Evolutionary conservation across 2,329 filamentous ascomycete species (phyloP).

Genomic region (Zalaria sp.): DNA sequence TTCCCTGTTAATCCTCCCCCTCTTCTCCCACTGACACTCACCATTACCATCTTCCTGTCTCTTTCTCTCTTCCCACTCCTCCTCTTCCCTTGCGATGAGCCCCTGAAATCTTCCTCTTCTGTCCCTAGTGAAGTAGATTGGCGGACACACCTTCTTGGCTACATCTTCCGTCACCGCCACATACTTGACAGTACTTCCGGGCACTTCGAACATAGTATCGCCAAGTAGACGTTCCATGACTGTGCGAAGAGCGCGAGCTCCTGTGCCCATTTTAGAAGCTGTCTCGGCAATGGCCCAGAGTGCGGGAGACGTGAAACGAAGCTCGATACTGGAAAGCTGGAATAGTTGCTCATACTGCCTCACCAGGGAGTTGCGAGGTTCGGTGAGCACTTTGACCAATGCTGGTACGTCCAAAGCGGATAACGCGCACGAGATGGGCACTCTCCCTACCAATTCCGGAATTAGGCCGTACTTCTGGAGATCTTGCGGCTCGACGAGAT

Average conservation of each 20-base stretch:
- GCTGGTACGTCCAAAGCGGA: conserved; percentile 54
- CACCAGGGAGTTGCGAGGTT: conserved; percentile 77
- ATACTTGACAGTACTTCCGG: conserved; percentile 29
- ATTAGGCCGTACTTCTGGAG: conserved; percentile 58
- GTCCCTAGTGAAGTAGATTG: conserved; percentile 29
- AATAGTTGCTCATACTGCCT: conserved; percentile 85
- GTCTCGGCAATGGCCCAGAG: conserved; percentile 70
- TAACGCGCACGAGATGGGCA: conserved; percentile 80
- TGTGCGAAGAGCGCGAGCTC: conserved; percentile 36
- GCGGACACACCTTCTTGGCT: conserved; percentile 25
- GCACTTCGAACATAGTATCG: conserved; percentile 33
- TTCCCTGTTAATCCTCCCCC: conserved; percentile 14
- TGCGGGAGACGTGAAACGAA: conserved; percentile 71
- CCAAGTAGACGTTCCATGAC: conserved; percentile 33
- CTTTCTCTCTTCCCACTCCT: conserved; percentile 28
- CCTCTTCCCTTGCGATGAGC: conserved; percentile 28
- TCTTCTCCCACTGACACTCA: conserved; percentile 13
- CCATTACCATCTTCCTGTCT: conserved; percentile 11
- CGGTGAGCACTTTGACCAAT: conserved; percentile 77
- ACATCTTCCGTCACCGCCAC: conserved; percentile 32
- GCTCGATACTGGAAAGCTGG: conserved; percentile 58
- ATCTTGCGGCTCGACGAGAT: conserved; percentile 62
- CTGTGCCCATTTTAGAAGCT: conserved; percentile 55
- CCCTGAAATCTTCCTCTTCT: conserved; percentile 22
- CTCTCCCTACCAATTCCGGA: conserved; percentile 86